Conservation (phyloP, 306 rosid genomes). For the Sicyos edulis region DNA sequence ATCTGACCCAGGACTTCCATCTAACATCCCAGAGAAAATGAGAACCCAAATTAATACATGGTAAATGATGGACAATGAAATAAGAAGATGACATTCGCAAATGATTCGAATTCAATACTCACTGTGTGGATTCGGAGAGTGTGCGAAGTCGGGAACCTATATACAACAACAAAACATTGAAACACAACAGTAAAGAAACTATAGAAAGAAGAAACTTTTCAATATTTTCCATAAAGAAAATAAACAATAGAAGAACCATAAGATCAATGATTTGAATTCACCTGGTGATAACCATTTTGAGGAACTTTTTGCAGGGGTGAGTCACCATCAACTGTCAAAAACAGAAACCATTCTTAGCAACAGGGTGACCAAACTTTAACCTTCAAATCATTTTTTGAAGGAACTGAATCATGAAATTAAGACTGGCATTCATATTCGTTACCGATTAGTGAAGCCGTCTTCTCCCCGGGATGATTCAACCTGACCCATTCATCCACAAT, state of each 20-base stretch:
- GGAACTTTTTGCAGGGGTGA: constrained; percentile 72
- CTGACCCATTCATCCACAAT: constrained; percentile 96
- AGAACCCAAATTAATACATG: not conserved
- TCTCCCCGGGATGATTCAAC: constrained; percentile 59
- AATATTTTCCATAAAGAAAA: constrained; percentile 18
- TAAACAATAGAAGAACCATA: constrained; percentile 6
- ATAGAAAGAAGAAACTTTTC: constrained; percentile 13
- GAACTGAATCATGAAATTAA: not conserved
- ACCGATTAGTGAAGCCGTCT: constrained; percentile 56
- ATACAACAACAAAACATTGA: constrained; percentile 24
- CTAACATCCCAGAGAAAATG: constrained; percentile 32
- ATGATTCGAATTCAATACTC: constrained; percentile 51
- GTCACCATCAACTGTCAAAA: constrained; percentile 70
- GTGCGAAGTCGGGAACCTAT: constrained; percentile 94
- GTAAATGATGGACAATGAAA: not conserved
- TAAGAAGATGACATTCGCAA: constrained; percentile 17
- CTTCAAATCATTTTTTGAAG: not conserved
- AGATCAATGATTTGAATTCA: constrained; percentile 29
- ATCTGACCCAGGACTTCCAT: constrained; percentile 89
- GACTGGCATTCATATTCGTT: constrained; percentile 2
- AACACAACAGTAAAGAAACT: not conserved
- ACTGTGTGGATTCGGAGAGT: constrained; percentile 98
- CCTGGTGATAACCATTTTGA: constrained; percentile 80
- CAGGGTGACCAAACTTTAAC: not conserved
- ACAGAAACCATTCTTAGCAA: constrained; percentile 19